These are phyloP conservation scores for Suillus lakei DNA, from an alignment of 768 basidiomycete genomes.

Conservation along the genomic window DNA sequence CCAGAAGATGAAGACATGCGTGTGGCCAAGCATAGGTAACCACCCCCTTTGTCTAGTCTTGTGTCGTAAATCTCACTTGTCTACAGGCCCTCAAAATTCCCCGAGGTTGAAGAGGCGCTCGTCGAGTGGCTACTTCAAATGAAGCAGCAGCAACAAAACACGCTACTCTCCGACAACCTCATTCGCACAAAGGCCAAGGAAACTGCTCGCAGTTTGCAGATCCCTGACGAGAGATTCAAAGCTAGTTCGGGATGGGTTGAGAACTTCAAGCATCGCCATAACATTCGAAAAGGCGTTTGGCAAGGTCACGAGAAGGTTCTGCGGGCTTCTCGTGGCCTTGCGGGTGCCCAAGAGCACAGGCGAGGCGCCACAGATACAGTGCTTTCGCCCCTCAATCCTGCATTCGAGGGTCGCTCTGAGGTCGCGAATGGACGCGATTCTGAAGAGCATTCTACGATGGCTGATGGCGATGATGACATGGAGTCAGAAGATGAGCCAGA, in stretches of 20 bases:
- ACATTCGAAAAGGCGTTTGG: constrained; percentile 72
- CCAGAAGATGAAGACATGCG: constrained; percentile 60
- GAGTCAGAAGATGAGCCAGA: constrained; percentile 41
- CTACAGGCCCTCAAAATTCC: constrained; percentile 78
- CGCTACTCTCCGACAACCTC: constrained; percentile 64
- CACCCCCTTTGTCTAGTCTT: constrained; percentile 16
- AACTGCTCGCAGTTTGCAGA: constrained; percentile 59
- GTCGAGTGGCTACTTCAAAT: constrained; percentile 63
- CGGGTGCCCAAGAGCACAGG: constrained; percentile 39
- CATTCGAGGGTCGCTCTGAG: constrained; percentile 41
- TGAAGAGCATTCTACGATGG: constrained; percentile 24
- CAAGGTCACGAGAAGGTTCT: constrained; percentile 43
- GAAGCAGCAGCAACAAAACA: constrained; percentile 47
- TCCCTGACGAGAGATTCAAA: constrained; percentile 79
- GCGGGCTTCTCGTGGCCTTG: constrained; percentile 34
- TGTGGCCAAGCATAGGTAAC: constrained; percentile 73
- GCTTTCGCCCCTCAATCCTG: constrained; percentile 45
- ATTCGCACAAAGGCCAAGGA: constrained; percentile 71
- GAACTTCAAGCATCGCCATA: constrained; percentile 85
- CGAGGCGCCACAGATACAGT: constrained; percentile 38
- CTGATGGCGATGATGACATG: constrained; percentile 40
- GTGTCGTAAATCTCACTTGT: constrained; percentile 16
- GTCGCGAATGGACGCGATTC: constrained; percentile 27
- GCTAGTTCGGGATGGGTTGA: constrained; percentile 93
- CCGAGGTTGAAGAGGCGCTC: constrained; percentile 72